Percentiles rank a stretch among this genome's conserved stretches.
Evolutionary conservation across 768 basidiomycete genomes (phyloP).

Genomic region (Mrakia hoshinonis): DNA sequence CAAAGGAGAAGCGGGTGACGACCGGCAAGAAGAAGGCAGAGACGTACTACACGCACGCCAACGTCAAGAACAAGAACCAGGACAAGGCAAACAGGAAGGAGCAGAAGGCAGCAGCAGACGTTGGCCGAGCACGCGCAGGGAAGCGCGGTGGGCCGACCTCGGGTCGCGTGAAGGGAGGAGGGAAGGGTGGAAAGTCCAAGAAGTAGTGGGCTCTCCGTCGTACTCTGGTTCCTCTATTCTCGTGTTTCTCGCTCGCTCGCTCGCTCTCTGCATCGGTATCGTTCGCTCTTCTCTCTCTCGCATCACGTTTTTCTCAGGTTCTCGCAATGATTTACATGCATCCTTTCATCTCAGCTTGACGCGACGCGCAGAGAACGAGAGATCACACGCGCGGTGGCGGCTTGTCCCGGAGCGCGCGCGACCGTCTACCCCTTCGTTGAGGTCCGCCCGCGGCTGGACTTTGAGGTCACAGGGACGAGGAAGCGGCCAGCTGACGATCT

Average conservation of each 20-base stretch:
- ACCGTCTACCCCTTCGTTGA: no score
- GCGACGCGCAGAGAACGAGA: no score
- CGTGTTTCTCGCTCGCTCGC: neutral
- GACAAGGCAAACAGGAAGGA: conserved; percentile 25
- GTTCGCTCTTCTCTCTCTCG: neutral
- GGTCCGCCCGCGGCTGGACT: no score
- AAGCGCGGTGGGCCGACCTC: conserved; percentile 19
- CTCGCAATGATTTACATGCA: no score
- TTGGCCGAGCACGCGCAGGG: conserved; percentile 20
- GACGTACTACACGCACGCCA: conserved; percentile 78
- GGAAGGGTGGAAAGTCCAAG: no score
- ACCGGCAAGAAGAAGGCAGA: conserved; percentile 90
- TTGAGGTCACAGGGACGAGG: no score
- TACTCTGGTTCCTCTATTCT: no score
- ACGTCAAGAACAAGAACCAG: conserved; percentile 56
- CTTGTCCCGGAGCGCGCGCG: no score
- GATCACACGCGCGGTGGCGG: no score
- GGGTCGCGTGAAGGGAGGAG: conserved; percentile 14
- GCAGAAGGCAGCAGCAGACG: conserved; percentile 7
- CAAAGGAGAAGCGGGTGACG: conserved; percentile 74
- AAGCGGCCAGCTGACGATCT: no score
- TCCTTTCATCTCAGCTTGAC: no score
- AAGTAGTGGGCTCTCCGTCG: no score
- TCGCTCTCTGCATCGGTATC: neutral
- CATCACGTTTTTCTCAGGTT: neutral